Evolutionary conservation across 805 yeast genomes (phyloP), one percentile per base, ranked within the genome.

Genomic region (Dipodascopsis uninucleata): DNA sequence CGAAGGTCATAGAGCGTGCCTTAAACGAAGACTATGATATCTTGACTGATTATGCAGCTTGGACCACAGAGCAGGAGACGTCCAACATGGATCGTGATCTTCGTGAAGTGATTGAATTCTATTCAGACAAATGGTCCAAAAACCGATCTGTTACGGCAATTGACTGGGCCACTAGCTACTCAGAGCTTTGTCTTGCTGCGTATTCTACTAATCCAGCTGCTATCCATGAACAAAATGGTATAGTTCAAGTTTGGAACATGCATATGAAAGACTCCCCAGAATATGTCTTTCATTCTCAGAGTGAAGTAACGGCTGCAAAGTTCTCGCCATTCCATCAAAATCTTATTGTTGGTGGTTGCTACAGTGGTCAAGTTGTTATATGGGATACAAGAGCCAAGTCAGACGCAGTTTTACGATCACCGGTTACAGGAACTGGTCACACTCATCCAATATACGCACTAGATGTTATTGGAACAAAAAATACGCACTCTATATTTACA

Each of bases 281-380:
- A 55, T 72, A 63, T 57, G 66, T 66, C 36, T 61, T 78, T 17
- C 62, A 63, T 20, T 65, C 74, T 34, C 62, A 70, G 39, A 63
- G 76, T 14, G 64, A 67, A 5, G 67, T 77, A 10, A 51, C 67
- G n/a, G 36, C 52, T 2, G 64, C 75, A 16, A 59, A 58, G 31
- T 75, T 75, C 48, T 76, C 77, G 22, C 65, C 65, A 9, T 57
- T 59, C 21, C 62, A 65, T 34, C 61, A 71, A 3, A 61, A 64
- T 23, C 61, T 68, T 23, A 58, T 74, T 6, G 64, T 71, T 34
- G 82, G 75, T 3, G 75, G 79, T 0, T 64, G 73, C 25, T 61
- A 62, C 28, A 71, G 71, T 56, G 82, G 82, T 2, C 71, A 68
- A 41, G 46, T 78, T 0, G 66, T 69, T 10, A 61, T 72, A n/a